These are phyloP conservation scores for Rhodofomes roseus DNA, from an alignment of 1,284 basidiomycete species.

Conservation along the genomic window DNA sequence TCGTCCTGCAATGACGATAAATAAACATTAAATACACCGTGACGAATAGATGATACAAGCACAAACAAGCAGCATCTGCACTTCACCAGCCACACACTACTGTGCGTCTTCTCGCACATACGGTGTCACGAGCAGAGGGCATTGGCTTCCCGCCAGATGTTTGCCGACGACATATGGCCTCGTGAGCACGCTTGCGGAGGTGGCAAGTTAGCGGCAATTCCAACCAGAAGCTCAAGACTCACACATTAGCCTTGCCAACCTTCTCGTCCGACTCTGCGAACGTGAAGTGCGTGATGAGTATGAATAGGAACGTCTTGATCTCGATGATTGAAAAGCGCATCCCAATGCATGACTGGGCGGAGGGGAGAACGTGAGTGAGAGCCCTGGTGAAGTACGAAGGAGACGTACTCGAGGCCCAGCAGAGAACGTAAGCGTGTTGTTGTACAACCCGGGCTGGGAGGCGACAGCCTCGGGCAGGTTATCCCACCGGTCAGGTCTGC, in stretches of 20 bases:
- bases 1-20: not conserved
- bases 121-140: constrained; percentile 53
- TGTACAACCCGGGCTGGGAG: constrained; percentile 64
- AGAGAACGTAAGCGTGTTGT: constrained; percentile 71
- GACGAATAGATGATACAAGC: not conserved
- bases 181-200: constrained; percentile 60
- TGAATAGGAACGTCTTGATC: constrained; percentile 72
- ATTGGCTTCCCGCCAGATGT: constrained; percentile 62
- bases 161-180: constrained; percentile 64
- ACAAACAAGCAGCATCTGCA: not conserved
- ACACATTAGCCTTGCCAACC: constrained; percentile 71
- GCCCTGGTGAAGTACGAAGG: not conserved
- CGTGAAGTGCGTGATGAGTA: constrained; percentile 62
- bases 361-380: not conserved
- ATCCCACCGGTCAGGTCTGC: constrained; percentile 77
- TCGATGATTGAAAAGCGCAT: constrained; percentile 76
- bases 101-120: constrained; percentile 17
- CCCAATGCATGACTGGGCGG: constrained; percentile 69
- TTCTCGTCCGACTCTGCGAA: constrained; percentile 54
- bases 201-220: not conserved
- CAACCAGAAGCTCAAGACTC: constrained; percentile 13
- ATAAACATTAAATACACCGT: not conserved
- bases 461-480: constrained; percentile 60
- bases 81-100: not conserved
- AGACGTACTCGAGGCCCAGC: constrained; percentile 68